These are phyloP conservation scores for Didymella glomerata DNA, from an alignment of 2,329 filamentous ascomycete species.

Conservation along the genomic window DNA sequence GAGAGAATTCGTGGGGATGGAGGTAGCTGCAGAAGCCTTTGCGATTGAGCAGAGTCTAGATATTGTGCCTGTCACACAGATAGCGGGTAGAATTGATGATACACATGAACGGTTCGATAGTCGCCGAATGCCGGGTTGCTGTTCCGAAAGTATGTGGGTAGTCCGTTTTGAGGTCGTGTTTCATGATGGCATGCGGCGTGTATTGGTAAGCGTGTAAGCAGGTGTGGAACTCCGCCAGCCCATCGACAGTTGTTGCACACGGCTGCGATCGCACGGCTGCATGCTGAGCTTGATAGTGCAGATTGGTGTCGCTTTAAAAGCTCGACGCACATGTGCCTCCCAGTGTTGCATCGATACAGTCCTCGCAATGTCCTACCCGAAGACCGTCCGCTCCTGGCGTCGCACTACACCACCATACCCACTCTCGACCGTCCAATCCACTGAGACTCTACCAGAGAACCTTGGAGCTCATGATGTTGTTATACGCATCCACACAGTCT, in stretches of 20 bases:
- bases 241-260: not conserved
- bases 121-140: not conserved
- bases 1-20: not conserved
- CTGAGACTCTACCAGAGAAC: conserved; percentile 24
- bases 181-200: not conserved
- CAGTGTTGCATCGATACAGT: not conserved
- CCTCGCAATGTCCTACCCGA: conserved; percentile 24
- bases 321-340: not conserved
- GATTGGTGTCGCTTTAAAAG: not conserved
- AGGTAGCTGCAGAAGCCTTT: not conserved
- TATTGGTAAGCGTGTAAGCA: conserved; percentile 5
- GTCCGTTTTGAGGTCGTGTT: not conserved
- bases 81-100: not conserved
- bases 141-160: not conserved
- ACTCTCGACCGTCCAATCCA: conserved; percentile 15
- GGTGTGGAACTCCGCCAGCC: not conserved
- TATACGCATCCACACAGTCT: conserved; percentile 37
- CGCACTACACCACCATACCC: conserved; percentile 26
- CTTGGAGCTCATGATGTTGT: conserved; percentile 30
- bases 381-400: conserved; percentile 29
- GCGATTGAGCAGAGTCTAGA: not conserved
- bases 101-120: not conserved
- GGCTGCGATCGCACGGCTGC: not conserved
- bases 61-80: not conserved
- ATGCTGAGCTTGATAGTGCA: not conserved